These are phyloP conservation scores for Lunasporangiospora selenospora DNA, from an alignment of 192 early-diverging fungal species.

Conservation along the genomic window DNA sequence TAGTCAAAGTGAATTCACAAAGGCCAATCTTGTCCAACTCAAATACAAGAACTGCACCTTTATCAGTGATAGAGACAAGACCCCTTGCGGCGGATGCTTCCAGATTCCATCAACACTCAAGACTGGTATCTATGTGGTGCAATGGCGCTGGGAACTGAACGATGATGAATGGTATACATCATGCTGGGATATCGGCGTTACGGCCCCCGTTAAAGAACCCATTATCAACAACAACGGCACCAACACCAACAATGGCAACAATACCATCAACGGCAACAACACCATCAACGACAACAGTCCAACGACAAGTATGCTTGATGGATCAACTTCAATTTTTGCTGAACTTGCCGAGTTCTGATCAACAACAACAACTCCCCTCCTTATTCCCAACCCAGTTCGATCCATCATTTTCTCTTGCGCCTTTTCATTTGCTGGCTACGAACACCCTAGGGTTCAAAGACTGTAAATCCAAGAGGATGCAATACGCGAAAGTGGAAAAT, in stretches of 20 bases:
- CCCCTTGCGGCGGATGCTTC: constrained; percentile 45
- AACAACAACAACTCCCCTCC: background rate
- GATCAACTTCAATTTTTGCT: constrained; percentile 7
- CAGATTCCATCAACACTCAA: constrained; percentile 1
- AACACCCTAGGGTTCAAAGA: too few species aligned
- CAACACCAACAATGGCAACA: background rate
- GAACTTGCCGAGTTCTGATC: constrained; percentile 10
- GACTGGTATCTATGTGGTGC: constrained; percentile 36
- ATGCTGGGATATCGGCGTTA: constrained; percentile 41
- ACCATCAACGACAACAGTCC: too few species aligned
- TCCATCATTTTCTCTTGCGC: too few species aligned
- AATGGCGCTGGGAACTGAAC: constrained; percentile 47
- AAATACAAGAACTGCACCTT: constrained; percentile 37
- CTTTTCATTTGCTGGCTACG: too few species aligned
- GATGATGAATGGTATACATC: constrained; percentile 38
- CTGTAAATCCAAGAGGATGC: too few species aligned
- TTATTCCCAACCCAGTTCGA: background rate
- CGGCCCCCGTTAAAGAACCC: too few species aligned
- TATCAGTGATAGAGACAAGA: constrained; percentile 26
- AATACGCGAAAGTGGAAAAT: too few species aligned
- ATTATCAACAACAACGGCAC: too few species aligned
- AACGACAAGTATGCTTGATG: background rate
- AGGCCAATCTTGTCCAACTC: constrained; percentile 24
- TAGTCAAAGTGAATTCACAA: constrained; percentile 11
- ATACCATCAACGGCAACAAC: too few species aligned